phyloP scores from a whole-genome alignment of 805 yeast genomes.

The Candida arabinofermentans region DNA sequence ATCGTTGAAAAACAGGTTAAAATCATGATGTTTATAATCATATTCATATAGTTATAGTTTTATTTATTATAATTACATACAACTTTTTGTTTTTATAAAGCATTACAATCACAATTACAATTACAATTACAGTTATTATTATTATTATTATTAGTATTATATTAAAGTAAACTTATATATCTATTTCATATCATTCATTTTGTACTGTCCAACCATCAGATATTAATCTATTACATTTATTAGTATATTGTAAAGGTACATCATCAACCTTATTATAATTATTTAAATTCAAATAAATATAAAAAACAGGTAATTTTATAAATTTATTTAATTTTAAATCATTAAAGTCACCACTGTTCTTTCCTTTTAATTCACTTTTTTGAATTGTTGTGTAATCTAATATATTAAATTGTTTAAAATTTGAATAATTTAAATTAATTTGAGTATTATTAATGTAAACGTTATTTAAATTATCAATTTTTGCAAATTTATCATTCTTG shows the following conservation, averaged over 20 bases:
- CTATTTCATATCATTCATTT: not conserved
- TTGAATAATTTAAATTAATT: conserved; percentile 1
- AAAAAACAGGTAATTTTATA: conserved; percentile 21
- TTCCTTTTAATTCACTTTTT: not conserved
- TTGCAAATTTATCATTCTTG: conserved; percentile 15
- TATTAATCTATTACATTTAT: conserved; percentile 8
- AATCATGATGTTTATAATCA: too few relatives aligned
- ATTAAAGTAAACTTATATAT: not conserved
- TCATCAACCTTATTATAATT: conserved; percentile 1
- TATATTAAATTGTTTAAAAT: conserved; percentile 22
- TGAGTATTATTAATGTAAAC: conserved; percentile 3
- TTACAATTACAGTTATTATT: too few relatives aligned
- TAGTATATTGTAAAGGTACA: not conserved
- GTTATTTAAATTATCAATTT: conserved; percentile 4
- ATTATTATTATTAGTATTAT: not conserved
- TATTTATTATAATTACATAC: too few relatives aligned
- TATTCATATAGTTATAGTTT: not conserved
- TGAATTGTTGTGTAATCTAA: conserved; percentile 16
- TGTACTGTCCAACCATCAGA: conserved; percentile 18
- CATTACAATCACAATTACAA: too few relatives aligned
- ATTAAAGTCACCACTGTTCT: conserved; percentile 1
- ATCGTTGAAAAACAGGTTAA: too few relatives aligned
- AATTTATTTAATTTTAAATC: conserved; percentile 11
- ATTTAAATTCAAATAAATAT: conserved; percentile 20
- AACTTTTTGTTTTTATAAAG: too few relatives aligned